phyloP scores from a whole-genome alignment of 164 flowering plant species.

The Tetracentron sinense region DNA sequence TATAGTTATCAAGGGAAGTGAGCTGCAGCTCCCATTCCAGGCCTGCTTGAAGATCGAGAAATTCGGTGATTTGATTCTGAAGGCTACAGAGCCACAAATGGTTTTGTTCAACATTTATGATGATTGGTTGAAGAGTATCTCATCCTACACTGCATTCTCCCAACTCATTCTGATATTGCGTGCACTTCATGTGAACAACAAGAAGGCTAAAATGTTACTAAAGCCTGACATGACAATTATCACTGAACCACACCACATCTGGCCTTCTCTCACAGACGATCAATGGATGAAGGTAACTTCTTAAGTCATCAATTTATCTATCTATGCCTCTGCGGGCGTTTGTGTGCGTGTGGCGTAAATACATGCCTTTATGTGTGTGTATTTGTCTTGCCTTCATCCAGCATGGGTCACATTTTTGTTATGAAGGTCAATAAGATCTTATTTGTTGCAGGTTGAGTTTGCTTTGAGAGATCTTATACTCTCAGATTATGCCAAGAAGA shows the following conservation, averaged over 20 bases:
- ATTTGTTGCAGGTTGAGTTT: conserved; percentile 77
- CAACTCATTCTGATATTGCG: conserved; percentile 90
- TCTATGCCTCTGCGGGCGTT: neutral
- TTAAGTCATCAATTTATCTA: neutral
- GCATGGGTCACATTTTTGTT: neutral
- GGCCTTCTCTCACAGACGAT: conserved; percentile 98
- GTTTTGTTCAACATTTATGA: conserved; percentile 97
- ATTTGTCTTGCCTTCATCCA: too few relatives aligned
- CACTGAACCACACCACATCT: conserved; percentile 96
- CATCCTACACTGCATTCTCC: conserved; percentile 97
- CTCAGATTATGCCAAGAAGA: conserved; percentile 99
- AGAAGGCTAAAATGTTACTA: conserved; percentile 96
- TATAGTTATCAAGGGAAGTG: conserved; percentile 98
- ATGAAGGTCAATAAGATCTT: conserved; percentile 11
- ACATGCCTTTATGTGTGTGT: too few relatives aligned
- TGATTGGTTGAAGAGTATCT: conserved; percentile 98
- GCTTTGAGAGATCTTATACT: conserved; percentile 97
- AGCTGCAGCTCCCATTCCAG: conserved; percentile 97
- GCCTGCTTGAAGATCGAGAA: conserved; percentile 99
- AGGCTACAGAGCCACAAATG: conserved; percentile 99
- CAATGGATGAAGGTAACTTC: conserved; percentile 99
- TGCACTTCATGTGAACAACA: conserved; percentile 97
- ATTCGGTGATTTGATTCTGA: conserved; percentile 93
- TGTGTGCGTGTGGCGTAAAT: too few relatives aligned
- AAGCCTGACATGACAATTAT: conserved; percentile 89